phyloP scores from a whole-genome alignment of 169 alveolate species.

The Plasmodium cynomolgi region DNA sequence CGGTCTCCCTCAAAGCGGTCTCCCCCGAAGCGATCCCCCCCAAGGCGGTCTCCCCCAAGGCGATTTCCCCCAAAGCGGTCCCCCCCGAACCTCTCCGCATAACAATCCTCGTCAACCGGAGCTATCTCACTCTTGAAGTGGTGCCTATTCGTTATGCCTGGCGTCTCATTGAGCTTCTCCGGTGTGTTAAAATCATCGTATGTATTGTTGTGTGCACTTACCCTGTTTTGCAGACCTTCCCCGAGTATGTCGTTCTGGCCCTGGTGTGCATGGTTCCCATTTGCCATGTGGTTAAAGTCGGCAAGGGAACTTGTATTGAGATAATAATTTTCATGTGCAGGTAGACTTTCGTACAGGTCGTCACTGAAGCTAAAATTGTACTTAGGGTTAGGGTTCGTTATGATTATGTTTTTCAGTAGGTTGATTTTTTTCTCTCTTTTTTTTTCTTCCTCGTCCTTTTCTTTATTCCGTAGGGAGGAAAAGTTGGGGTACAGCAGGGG shows the following conservation, averaged over 20 bases:
- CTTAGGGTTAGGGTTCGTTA: constrained; percentile 22
- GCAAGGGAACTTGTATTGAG: constrained; percentile 15
- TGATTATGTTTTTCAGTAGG: constrained; percentile 64
- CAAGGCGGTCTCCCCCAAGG: neutral
- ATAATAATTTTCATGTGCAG: neutral
- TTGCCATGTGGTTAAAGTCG: constrained; percentile 19
- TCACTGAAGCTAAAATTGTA: constrained; percentile 52
- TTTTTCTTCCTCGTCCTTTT: constrained; percentile 69
- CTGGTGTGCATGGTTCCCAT: neutral
- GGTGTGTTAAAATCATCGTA: constrained; percentile 9
- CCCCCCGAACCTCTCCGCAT: neutral
- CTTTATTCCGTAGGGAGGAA: constrained; percentile 22
- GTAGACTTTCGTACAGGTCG: constrained; percentile 49
- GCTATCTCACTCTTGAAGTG: neutral
- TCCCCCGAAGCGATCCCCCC: no score
- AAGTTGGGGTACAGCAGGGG: constrained; percentile 5
- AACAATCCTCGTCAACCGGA: neutral
- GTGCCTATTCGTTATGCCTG: constrained; percentile 15
- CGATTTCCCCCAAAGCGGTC: neutral
- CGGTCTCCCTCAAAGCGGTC: no score
- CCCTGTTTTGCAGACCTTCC: neutral
- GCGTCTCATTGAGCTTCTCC: constrained; percentile 51
- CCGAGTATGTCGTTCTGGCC: neutral
- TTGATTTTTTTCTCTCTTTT: constrained; percentile 60
- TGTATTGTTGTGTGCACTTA: neutral